Percentiles rank a stretch among this genome's conserved stretches.
Evolutionary conservation across 208 protist species (phyloP).

Genomic region (Acanthamoeba lenticulata): DNA sequence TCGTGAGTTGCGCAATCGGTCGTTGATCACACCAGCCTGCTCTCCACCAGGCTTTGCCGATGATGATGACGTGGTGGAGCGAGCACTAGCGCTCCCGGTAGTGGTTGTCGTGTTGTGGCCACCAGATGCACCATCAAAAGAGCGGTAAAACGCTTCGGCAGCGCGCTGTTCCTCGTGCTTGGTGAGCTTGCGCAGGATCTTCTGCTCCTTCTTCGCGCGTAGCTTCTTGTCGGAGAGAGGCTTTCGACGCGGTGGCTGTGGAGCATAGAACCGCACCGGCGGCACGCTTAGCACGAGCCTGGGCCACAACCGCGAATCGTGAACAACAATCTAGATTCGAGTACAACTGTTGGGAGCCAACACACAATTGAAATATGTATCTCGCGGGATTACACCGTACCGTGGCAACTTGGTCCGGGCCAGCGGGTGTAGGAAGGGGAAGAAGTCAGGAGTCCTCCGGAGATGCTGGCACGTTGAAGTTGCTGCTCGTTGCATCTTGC

Average conservation of each 20-base stretch:
- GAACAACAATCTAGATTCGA: not conserved
- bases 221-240: not conserved
- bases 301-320: no score
- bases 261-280: not conserved
- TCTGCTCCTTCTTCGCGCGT: constrained; percentile 3
- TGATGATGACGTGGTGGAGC: not conserved
- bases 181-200: constrained; percentile 25
- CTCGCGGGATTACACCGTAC: no score
- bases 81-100: not conserved
- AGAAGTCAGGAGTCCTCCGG: no score
- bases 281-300: no score
- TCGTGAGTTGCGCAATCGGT: no score
- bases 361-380: no score
- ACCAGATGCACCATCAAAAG: not conserved
- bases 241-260: not conserved
- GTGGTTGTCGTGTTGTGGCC: not conserved
- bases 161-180: not conserved
- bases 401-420: no score
- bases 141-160: not conserved
- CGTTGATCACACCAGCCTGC: not conserved
- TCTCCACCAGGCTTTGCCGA: not conserved
- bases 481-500: no score
- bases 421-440: no score
- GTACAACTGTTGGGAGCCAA: not conserved
- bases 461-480: no score